phyloP scores from a whole-genome alignment of 805 yeast genomes.

The Candida corydali region DNA sequence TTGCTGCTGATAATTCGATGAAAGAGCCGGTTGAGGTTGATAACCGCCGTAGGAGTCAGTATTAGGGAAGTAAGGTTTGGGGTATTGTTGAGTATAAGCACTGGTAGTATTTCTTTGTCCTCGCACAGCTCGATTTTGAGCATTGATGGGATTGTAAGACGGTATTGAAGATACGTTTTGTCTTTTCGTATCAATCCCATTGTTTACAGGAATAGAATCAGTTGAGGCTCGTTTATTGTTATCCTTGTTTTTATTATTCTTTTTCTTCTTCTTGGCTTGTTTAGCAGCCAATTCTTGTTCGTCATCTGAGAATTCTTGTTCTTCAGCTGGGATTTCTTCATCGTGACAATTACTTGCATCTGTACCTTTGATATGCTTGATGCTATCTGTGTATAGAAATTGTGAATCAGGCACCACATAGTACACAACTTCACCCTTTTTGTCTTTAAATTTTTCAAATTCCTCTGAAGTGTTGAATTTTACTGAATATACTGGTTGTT shows the following conservation, averaged over 20 bases:
- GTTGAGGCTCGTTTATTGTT: slow-evolving; percentile 11
- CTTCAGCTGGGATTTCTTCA: slow-evolving; percentile 89
- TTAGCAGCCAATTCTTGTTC: slow-evolving; percentile 78
- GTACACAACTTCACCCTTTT: slow-evolving; percentile 55
- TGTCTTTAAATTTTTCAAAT: slow-evolving; percentile 41
- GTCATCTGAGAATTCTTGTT: slow-evolving; percentile 94
- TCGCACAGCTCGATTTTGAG: slow-evolving; percentile 3
- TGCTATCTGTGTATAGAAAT: slow-evolving; percentile 69
- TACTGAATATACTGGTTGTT: slow-evolving; percentile 76
- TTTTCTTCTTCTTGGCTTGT: slow-evolving; percentile 57
- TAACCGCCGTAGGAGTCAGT: not conserved
- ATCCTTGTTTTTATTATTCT: slow-evolving; percentile 34
- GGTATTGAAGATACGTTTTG: slow-evolving; percentile 8
- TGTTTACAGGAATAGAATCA: no score
- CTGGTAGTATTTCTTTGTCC: not conserved
- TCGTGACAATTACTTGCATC: slow-evolving; percentile 96
- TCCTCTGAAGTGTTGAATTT: slow-evolving; percentile 54
- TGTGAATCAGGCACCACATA: slow-evolving; percentile 80
- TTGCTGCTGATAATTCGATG: slow-evolving; percentile 8
- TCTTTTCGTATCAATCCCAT: slow-evolving; percentile 9
- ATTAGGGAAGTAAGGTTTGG: slow-evolving; percentile 14
- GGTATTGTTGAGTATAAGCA: slow-evolving; percentile 5
- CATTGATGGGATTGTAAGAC: slow-evolving; percentile 8
- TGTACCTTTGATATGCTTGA: slow-evolving; percentile 73
- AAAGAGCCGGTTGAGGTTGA: no score